Conservation (phyloP, 2,329 filamentous ascomycete species). For the Aureobasidium sp. region DNA sequence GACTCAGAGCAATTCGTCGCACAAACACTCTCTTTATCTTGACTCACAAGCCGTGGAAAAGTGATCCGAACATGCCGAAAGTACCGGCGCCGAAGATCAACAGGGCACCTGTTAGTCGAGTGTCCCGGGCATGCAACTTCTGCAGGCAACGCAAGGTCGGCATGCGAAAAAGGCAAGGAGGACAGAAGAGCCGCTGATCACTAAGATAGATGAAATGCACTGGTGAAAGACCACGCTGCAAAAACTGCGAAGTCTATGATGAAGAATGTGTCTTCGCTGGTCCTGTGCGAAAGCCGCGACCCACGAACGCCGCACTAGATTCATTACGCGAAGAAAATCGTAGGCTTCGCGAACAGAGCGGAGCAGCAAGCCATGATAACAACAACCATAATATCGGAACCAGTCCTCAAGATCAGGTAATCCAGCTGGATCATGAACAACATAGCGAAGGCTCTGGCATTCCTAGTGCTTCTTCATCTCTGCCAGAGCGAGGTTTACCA, state of each 20-base stretch:
- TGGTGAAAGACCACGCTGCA: constrained; percentile 39
- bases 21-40: no score
- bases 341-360: constrained; percentile 16
- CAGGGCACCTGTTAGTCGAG: no score
- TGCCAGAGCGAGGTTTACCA: constrained; percentile 17
- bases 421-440: background rate
- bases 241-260: constrained; percentile 42
- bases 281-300: constrained; percentile 27
- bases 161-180: no score
- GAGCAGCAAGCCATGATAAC: background rate
- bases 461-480: background rate
- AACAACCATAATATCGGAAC: no score
- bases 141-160: constrained; percentile 18
- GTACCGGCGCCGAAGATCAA: no score
- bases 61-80: no score
- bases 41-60: no score
- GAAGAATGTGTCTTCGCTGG: constrained; percentile 40
- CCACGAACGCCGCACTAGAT: constrained; percentile 21
- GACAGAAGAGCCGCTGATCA: no score
- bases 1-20: no score
- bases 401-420: no score
- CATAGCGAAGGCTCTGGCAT: background rate
- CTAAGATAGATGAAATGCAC: constrained; percentile 44
- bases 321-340: constrained; percentile 20
- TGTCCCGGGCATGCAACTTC: constrained; percentile 17